A percentile compares a stretch with the other conserved stretches of the same genome.
Evolutionary conservation across 2,329 filamentous ascomycete genomes (phyloP).

Genomic region (Pezicula radicicola): DNA sequence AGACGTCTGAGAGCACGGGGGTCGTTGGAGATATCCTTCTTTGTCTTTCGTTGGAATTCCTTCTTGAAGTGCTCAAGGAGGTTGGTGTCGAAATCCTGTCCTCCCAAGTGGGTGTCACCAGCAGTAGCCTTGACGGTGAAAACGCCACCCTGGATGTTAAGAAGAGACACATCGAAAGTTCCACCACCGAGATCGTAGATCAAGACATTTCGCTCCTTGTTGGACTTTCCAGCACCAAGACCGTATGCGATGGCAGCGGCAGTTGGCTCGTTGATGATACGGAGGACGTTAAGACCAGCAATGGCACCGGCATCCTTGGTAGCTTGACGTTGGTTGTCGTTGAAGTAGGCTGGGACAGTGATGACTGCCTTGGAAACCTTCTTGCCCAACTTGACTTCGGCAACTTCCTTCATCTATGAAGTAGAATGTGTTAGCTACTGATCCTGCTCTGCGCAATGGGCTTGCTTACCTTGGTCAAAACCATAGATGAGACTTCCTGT

Average conservation of each 20-base stretch:
- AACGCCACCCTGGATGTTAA: slow-evolving; percentile 98
- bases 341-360: slow-evolving; percentile 99
- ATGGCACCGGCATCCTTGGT: slow-evolving; percentile 99
- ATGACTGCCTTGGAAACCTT: slow-evolving; percentile 99
- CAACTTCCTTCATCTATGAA: slow-evolving; percentile 95
- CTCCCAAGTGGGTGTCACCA: slow-evolving; percentile 95
- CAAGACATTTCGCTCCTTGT: slow-evolving; percentile 97
- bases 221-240: slow-evolving; percentile 89
- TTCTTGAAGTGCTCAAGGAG: slow-evolving; percentile 96
- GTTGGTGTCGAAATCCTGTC: slow-evolving; percentile 95
- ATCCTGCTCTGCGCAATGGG: background rate
- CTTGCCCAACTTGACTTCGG: slow-evolving; percentile 97
- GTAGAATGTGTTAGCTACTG: slow-evolving; percentile 1
- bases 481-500: slow-evolving; percentile 99
- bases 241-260: slow-evolving; percentile 98
- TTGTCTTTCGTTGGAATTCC: slow-evolving; percentile 81
- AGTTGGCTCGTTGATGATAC: slow-evolving; percentile 99
- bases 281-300: slow-evolving; percentile 93
- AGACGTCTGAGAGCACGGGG: slow-evolving; percentile 92
- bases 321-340: slow-evolving; percentile 99
- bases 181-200: slow-evolving; percentile 99
- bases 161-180: slow-evolving; percentile 99
- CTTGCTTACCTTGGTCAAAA: slow-evolving; percentile 81
- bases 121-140: slow-evolving; percentile 99
- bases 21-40: slow-evolving; percentile 78